Evolutionary conservation across 2,329 filamentous ascomycete genomes (phyloP).

Genomic region (Penicillium sp.): DNA sequence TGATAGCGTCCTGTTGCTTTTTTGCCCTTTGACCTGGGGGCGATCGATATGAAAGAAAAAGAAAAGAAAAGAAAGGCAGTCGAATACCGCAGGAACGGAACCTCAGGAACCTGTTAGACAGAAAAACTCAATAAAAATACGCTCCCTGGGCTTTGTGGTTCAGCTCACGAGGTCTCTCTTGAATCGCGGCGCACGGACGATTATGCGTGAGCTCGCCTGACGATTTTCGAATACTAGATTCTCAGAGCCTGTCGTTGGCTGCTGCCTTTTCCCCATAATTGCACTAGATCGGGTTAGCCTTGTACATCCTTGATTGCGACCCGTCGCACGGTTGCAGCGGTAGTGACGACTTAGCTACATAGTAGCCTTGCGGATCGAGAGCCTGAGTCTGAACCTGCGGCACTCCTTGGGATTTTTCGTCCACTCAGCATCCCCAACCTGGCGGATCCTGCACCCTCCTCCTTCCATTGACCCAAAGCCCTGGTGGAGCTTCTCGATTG

Average conservation of each 20-base stretch:
- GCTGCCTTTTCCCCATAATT: conserved; percentile 21
- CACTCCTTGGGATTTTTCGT: conserved; percentile 20
- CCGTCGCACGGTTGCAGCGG: conserved; percentile 22
- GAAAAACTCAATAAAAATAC: conserved; percentile 18
- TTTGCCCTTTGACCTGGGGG: conserved; percentile 4
- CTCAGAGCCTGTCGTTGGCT: conserved; percentile 17
- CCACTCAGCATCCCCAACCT: conserved; percentile 25
- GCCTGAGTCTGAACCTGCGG: conserved; percentile 22
- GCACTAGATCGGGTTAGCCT: conserved; percentile 21
- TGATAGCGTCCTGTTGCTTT: not conserved
- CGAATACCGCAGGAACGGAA: conserved; percentile 30
- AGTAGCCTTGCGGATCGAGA: conserved; percentile 25
- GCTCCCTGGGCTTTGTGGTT: conserved; percentile 17
- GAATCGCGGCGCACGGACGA: conserved; percentile 29
- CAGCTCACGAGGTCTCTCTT: conserved; percentile 30
- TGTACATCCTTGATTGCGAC: conserved; percentile 18
- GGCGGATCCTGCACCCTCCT: conserved; percentile 22
- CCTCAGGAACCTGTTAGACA: conserved; percentile 31
- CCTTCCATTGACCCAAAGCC: conserved; percentile 20
- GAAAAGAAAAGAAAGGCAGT: conserved; percentile 16
- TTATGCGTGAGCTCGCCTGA: conserved; percentile 30
- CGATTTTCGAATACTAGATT: conserved; percentile 20
- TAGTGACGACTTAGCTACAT: conserved; percentile 24
- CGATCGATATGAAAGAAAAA: conserved; percentile 22
- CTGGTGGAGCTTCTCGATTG: conserved; percentile 28